Base-by-base conservation (phyloP, 140 eudicot genomes). In the Artemisia princeps region DNA sequence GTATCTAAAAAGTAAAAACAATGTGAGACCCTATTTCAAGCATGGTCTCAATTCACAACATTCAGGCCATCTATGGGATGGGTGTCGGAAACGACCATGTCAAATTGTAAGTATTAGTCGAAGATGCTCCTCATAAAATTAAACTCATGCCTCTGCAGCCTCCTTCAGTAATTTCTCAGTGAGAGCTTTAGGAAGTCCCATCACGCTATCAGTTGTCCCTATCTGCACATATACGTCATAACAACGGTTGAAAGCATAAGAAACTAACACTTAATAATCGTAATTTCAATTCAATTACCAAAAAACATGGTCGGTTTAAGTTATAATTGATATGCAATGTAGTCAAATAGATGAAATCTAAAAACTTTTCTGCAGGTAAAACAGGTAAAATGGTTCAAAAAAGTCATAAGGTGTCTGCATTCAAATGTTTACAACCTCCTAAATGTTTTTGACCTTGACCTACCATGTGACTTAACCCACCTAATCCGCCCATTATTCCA, bases 131-230 rank as follows among this genome's bases (percentile, higher is more conserved):
- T 19, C 33, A 26, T 62, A 64, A 54, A 64, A 26, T 44, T 33
- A 26, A 45, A 59, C 10, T 62, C 75, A 75, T 26, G 52, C 44
- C 55, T 72, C 64, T 3, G 80, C 68, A 51, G 83, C 89, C 82
- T 90, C 95, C 78, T 77, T 74, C 14, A 87, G 74, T 52, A 90
- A 72, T 70, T 82, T 80, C 24, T 83, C 81, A 8, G 97, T 84
- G 6, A 90, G 82, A 65, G 75, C 94, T 78, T 87, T 84, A 5
- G 97, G 97, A 52, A 90, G 97, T 73, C 97, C 97, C 95, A 90
- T 90, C 73, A 90, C 95, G 60, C 97, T 84, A 76, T 90, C 95
- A 17, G 82, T 87, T 58, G 95, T 72, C 37, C 97, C 97, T 26
- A 76, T 85, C 97, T 87, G 87, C 75, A 74, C 46, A 66, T 10